Base-by-base conservation (phyloP, 2,329 filamentous ascomycete species). In the Pseudocercospora fuligena region DNA sequence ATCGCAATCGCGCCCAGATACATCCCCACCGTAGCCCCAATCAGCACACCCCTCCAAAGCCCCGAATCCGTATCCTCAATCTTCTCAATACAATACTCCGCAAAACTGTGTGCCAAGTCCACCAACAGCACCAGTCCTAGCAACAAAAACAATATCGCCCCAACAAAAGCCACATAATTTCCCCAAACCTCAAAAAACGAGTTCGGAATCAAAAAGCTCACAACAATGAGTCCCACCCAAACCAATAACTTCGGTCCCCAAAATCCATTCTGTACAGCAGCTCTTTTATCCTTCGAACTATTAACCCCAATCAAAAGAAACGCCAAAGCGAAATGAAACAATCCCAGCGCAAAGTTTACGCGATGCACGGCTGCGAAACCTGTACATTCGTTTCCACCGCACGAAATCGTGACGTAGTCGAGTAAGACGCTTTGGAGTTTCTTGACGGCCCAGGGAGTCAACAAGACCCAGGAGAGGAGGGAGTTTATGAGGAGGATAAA, bases 391-490 rank as follows among this genome's bases (percentile, higher is more conserved):
- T 94, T 92, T 59, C 92, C 94, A 19, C 66, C 78, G 78, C 95
- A 99, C 76, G 91, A 90, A 77, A 99, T 97, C 75, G 93, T 93
- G 83, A 99, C 94, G 77, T 97, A 98, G 81, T 98, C 93, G 71
- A 99, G 86, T 12, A 93, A 95, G 63, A 98, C 85, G 71, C 96
- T 89, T 81, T 98, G 90, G 5, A 99, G 86, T 79, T 98, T 98
- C 76, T 97, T 92, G 78, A 99, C 92, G 36, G 95, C 95, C 95
- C 95, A 99, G 61, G 93, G 92, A 23, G 95, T 99, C 82, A 99
- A 93, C 93, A 98, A 97, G 73, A 99, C 92, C 95, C 95, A 99
- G 40, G 95, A 94, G 60, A 98, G 80, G 71, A 98, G 97, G 66
- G 94, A 97, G 86, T 99, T 99, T 80, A 98, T 82, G 72, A 99